Percentiles rank a stretch among this genome's conserved stretches.
These are phyloP conservation scores for Dictyostelium capitatum DNA, from an alignment of 78 protist genomes.

Conservation along the genomic window DNA sequence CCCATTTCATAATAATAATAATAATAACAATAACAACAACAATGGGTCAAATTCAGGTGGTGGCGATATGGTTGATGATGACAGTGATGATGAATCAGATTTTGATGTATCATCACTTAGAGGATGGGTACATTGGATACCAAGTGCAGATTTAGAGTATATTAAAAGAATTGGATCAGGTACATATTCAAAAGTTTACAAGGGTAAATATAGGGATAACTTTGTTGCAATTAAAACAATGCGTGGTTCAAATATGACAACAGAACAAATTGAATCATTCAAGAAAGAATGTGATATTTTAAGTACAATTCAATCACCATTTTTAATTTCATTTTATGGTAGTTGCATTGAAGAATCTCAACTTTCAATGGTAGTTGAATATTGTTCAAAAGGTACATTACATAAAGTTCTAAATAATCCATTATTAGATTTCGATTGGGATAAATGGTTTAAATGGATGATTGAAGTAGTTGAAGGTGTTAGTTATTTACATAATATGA, in stretches of 20 bases:
- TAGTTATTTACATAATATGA: slow-evolving; percentile 66
- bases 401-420: slow-evolving; percentile 51
- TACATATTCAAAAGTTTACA: slow-evolving; percentile 79
- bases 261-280: slow-evolving; percentile 65
- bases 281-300: slow-evolving; percentile 64
- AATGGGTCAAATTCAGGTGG: background rate
- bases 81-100: slow-evolving; percentile 40
- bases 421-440: slow-evolving; percentile 71
- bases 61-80: background rate
- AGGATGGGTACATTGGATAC: slow-evolving; percentile 79
- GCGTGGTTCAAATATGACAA: slow-evolving; percentile 76
- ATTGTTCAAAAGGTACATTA: slow-evolving; percentile 80
- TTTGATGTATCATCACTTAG: slow-evolving; percentile 20
- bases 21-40: background rate
- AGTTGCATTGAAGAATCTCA: slow-evolving; percentile 59
- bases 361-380: slow-evolving; percentile 84
- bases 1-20: background rate
- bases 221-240: slow-evolving; percentile 80
- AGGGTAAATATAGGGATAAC: slow-evolving; percentile 71
- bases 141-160: slow-evolving; percentile 74
- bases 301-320: slow-evolving; percentile 68
- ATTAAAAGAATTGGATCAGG: slow-evolving; percentile 83
- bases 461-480: slow-evolving; percentile 76
- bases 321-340: slow-evolving; percentile 69
- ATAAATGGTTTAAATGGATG: slow-evolving; percentile 75